phyloP scores from a whole-genome alignment of 1,139 yeast species.

The Debaryomycetaceae sp. region DNA sequence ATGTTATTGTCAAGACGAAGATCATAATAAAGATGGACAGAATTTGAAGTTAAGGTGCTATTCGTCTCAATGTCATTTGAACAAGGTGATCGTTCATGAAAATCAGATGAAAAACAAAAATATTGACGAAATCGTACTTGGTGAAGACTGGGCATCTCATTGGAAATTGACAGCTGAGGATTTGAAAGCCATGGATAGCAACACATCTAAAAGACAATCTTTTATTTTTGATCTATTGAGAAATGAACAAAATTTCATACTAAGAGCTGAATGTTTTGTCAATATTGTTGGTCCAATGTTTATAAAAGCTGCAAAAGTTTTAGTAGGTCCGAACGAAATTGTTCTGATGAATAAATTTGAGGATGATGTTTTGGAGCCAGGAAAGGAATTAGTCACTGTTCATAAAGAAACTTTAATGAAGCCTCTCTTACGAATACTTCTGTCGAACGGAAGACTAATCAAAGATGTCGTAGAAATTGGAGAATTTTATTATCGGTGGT shows the following conservation, averaged over 20 bases:
- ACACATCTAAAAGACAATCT: conserved; percentile 65
- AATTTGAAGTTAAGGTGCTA: conserved; percentile 28
- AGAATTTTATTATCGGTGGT: conserved; percentile 65
- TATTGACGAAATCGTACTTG: conserved; percentile 36
- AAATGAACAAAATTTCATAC: conserved; percentile 72
- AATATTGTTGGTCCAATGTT: conserved; percentile 46
- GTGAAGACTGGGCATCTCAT: conserved; percentile 70
- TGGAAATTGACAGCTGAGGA: conserved; percentile 66
- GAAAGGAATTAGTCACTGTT: conserved; percentile 56
- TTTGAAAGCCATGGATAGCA: conserved; percentile 50
- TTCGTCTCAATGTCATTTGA: conserved; percentile 36
- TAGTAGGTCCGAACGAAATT: conserved; percentile 29
- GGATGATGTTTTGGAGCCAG: conserved; percentile 58
- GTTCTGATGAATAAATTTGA: conserved; percentile 47
- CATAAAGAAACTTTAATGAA: conserved; percentile 57
- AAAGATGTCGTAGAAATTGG: conserved; percentile 52
- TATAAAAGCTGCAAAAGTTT: conserved; percentile 46
- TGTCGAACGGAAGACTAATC: conserved; percentile 64
- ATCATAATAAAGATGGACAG: conserved; percentile 17
- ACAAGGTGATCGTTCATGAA: conserved; percentile 37
- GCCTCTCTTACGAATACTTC: conserved; percentile 42
- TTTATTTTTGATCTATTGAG: conserved; percentile 73
- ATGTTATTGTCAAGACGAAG: conserved; percentile 35
- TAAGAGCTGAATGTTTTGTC: conserved; percentile 64
- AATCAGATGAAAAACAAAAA: conserved; percentile 30